These are phyloP conservation scores for Microcyclosporella mali DNA, from an alignment of 2,329 filamentous ascomycete genomes.

Conservation along the genomic window DNA sequence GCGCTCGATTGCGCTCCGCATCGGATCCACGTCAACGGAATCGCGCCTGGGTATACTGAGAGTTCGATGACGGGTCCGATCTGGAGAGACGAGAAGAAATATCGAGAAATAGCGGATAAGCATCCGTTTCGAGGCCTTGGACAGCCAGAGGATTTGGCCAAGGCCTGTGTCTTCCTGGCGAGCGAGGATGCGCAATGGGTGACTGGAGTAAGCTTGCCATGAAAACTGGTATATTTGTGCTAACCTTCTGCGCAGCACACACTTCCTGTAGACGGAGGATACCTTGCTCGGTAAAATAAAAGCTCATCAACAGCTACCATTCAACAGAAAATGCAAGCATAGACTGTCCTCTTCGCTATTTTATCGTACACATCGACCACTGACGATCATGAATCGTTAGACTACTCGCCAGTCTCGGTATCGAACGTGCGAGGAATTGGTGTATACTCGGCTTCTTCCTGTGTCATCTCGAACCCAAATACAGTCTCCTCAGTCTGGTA, in stretches of 20 bases:
- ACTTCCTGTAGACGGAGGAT: constrained; percentile 16
- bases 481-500: constrained; percentile 10
- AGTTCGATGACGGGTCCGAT: constrained; percentile 19
- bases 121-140: constrained; percentile 33
- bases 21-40: constrained; percentile 26
- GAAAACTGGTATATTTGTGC: background rate
- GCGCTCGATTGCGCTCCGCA: constrained; percentile 26
- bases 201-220: constrained; percentile 13
- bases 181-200: constrained; percentile 34
- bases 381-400: background rate
- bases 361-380: background rate
- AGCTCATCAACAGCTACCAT: no score
- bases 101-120: constrained; percentile 22
- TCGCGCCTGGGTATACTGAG: constrained; percentile 25
- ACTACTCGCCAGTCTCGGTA: background rate
- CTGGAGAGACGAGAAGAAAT: constrained; percentile 19
- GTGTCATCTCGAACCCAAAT: constrained; percentile 6
- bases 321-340: no score
- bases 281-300: constrained; percentile 9
- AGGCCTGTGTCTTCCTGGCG: constrained; percentile 41
- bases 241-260: constrained; percentile 12
- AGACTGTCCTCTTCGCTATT: no score
- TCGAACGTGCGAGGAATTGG: constrained; percentile 2
- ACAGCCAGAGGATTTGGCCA: constrained; percentile 37
- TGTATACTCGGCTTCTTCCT: constrained; percentile 11